Conservation (phyloP, 768 basidiomycete species). For the Pulveroboletus sp. region DNA sequence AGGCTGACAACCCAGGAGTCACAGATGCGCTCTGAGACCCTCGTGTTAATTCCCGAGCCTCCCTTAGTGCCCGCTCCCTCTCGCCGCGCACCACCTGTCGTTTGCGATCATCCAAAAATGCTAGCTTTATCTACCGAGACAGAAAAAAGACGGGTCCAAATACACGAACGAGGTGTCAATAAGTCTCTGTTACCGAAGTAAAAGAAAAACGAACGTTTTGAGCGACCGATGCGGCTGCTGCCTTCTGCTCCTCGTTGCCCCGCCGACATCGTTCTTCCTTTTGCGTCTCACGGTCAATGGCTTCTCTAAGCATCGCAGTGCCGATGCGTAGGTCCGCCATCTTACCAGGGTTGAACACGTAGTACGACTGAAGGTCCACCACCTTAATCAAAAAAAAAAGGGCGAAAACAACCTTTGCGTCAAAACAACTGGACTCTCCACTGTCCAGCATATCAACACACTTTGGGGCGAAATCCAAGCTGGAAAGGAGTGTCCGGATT, state of each 20-base stretch:
- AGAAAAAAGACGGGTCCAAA: not conserved
- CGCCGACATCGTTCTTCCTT: conserved; percentile 46
- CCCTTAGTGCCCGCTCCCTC: conserved; percentile 51
- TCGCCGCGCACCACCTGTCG: conserved; percentile 50
- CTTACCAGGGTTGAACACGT: conserved; percentile 51
- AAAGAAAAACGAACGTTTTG: conserved; percentile 43
- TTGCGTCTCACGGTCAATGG: conserved; percentile 45
- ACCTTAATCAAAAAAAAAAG: conserved; percentile 40
- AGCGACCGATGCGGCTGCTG: conserved; percentile 46
- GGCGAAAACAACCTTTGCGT: not conserved
- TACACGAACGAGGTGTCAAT: not conserved
- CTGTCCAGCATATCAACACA: conserved; percentile 22
- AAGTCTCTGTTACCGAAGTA: not conserved
- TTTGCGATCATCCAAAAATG: conserved; percentile 75
- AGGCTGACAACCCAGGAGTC: not conserved
- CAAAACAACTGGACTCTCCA: not conserved
- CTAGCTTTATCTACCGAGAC: conserved; percentile 59
- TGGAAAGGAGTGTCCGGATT: conserved; percentile 18
- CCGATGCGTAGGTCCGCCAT: conserved; percentile 59
- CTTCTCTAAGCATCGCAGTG: conserved; percentile 59
- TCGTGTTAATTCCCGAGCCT: conserved; percentile 33
- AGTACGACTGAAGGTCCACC: conserved; percentile 67
- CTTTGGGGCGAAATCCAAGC: conserved; percentile 74
- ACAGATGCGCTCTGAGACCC: not conserved
- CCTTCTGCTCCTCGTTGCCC: conserved; percentile 55